Evolutionary conservation across 805 yeast genomes (phyloP), one percentile per base, ranked within the genome.

Genomic region (Millerozyma acaciae): DNA sequence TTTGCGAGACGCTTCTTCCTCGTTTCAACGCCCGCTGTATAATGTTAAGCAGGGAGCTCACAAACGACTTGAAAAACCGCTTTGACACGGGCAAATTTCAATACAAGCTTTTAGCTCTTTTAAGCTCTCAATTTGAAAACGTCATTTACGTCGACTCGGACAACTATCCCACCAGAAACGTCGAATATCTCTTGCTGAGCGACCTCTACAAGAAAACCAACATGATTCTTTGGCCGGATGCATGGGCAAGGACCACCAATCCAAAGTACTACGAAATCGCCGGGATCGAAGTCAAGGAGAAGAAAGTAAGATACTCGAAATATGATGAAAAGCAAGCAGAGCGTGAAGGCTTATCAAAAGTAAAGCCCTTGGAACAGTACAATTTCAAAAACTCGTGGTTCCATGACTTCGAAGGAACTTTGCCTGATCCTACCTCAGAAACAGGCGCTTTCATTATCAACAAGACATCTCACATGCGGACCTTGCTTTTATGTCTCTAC

Each of bases 351-450:
- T 47, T 50, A 4, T 54, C 51, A 24, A 39, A 32, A 6, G 32
- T 47, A 15, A 41, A 43, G 26, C 55, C 61, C 2, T 43, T 57
- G 16, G 25, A 22, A 2, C 49, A 48, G 23, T 62, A 45, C 40
- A 51, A 51, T 4, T 62, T 62, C 28, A 36, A 37, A n/a, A 47
- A 62, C 34, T 49, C 63, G 3, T 50, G 55, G 55, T 72, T 59
- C 52, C 90, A 82, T 53, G 80, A 77, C 42, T 64, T 78, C 34
- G 73, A 73, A 37, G 81, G 82, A 21, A 55, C 88, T 0, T 48
- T 82, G 29, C 84, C 86, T 1, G 80, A 82, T 47, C 75, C 84
- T 4, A 62, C 84, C 4, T 63, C 80, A 1, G 90, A 83, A 57
- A 73, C 86, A 0, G 93, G 90, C 7, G 82, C 80, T 59, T 51